Evolutionary conservation across 345 rosid species (phyloP), one percentile per base, ranked within the genome.

Genomic region (Citrus mangshanensis): DNA sequence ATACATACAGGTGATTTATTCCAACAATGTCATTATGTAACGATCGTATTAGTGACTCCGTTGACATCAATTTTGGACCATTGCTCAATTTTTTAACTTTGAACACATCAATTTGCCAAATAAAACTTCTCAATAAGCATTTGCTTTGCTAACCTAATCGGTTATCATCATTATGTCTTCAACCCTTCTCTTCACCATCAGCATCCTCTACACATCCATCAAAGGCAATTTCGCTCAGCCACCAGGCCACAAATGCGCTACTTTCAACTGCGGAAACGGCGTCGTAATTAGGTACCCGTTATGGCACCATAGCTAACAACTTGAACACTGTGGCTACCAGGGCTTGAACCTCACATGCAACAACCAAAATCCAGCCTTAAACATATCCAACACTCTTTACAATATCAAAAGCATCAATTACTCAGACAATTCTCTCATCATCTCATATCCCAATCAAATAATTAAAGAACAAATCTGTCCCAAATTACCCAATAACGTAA

Each of bases 301-400:
- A 9, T 85, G 85, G 81, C 80, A 55, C 68, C 82, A 68, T 65
- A 22, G 40, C 58, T 70, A 42, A 25, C 40, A 37, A 19, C 24
- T 6, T 5, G 77, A 79, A 13, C 75, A 82, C 25, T 85, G 84
- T n/a, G 88, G 88, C 54, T 85, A 82, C 61, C 81, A 81, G 28
- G 82, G 85, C 60, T 56, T 82, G 27, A 78, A 75, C 24, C 34
- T 82, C 70, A 80, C 88, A 2, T 85, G 88, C 81, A 42, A 22
- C 72, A 70, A 9, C 54, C 73, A 68, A 67, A 70, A 61, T 0
- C 74, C 82, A 46, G 21, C 76, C 28, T n/a, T 85, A 21, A 32
- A 75, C 61, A 74, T 82, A 40, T 49, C 77, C 0, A 68, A 37
- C 16, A 22, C 75, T 49, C 30, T 54, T 25, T 72, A 67, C 42